Percentiles rank a stretch among this genome's conserved stretches.
phyloP scores from a whole-genome alignment of 2,329 filamentous ascomycete species.

The Atkinsonella hypoxylon region DNA sequence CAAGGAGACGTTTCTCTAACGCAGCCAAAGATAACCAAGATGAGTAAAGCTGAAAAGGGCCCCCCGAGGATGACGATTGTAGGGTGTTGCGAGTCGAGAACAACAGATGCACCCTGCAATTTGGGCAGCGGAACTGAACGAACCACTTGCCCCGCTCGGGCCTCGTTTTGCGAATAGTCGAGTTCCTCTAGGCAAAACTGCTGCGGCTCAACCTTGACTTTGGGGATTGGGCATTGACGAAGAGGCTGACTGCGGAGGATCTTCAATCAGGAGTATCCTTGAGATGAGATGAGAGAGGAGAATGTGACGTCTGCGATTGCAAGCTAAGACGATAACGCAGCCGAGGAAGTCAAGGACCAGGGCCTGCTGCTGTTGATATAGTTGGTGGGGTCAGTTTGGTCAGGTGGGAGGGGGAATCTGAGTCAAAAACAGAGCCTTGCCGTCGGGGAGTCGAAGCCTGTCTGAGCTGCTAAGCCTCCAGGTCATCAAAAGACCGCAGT shows the following conservation, averaged over 20 bases:
- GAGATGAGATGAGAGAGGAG: neutral
- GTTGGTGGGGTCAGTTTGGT: neutral
- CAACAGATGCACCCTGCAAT: slow-evolving; percentile 2
- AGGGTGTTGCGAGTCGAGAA: slow-evolving; percentile 1
- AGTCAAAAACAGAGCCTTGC: neutral
- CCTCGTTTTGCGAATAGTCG: slow-evolving; percentile 2
- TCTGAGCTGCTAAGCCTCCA: no score
- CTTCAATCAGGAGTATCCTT: neutral
- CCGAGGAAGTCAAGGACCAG: neutral
- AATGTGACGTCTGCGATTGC: neutral
- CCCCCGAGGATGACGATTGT: neutral
- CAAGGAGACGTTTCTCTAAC: neutral
- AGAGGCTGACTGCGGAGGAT: neutral
- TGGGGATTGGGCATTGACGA: neutral
- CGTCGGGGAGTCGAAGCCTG: no score
- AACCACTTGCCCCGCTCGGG: slow-evolving; percentile 7
- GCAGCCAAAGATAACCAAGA: neutral
- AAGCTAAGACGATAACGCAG: neutral
- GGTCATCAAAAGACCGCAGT: no score
- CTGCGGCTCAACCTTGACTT: neutral
- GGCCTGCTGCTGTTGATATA: neutral
- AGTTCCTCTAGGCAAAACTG: neutral
- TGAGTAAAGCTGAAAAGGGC: neutral
- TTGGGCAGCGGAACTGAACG: slow-evolving; percentile 3
- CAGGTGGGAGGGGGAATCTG: neutral